Evolutionary conservation across 345 rosid species (phyloP).

Genomic region (Kandelia obovata): DNA sequence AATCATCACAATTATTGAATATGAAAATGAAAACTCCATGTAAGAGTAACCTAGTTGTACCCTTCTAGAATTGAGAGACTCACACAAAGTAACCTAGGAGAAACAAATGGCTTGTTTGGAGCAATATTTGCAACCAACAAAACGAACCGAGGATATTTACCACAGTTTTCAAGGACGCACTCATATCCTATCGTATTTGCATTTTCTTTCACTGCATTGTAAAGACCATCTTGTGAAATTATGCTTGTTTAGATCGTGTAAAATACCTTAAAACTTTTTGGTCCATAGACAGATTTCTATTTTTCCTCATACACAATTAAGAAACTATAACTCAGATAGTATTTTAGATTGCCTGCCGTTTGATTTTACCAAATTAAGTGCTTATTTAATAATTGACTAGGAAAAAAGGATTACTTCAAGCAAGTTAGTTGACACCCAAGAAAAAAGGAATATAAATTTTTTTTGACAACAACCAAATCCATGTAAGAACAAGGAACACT

Average conservation of each 20-base stretch:
- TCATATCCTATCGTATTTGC: background rate
- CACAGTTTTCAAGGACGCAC: background rate
- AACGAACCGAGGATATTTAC: background rate
- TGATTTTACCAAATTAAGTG: background rate
- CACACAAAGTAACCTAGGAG: background rate
- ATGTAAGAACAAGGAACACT: constrained; percentile 3
- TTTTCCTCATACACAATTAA: background rate
- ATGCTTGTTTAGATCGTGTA: background rate
- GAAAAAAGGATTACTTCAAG: background rate
- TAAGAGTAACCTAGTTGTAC: background rate
- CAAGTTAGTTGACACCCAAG: background rate
- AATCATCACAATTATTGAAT: background rate
- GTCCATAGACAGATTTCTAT: background rate
- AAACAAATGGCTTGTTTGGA: background rate
- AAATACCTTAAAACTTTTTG: background rate
- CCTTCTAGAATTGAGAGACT: background rate
- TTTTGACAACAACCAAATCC: background rate
- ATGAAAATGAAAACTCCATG: background rate
- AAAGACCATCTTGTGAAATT: background rate
- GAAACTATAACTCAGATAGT: background rate
- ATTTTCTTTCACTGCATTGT: background rate
- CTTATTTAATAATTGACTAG: background rate
- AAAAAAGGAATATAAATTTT: background rate
- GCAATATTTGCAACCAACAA: background rate
- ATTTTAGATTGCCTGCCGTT: background rate